Evolutionary conservation across 2,329 filamentous ascomycete species (phyloP).

Genomic region (Colletotrichum salicis): DNA sequence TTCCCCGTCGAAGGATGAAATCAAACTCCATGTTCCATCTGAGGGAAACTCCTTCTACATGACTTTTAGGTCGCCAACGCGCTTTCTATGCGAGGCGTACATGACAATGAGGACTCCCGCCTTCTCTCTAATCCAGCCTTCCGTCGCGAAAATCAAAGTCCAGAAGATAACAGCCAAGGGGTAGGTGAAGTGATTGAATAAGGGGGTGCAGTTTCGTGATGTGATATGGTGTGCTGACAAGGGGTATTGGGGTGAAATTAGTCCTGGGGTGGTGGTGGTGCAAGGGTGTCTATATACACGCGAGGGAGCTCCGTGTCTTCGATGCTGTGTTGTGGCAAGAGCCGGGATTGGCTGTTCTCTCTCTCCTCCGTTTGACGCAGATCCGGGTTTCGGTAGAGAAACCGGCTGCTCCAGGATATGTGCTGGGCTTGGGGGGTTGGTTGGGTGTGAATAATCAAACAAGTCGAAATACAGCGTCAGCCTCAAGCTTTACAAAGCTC

Average conservation of each 20-base stretch:
- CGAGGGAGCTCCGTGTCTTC: slow-evolving; percentile 29
- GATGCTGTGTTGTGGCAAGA: slow-evolving; percentile 36
- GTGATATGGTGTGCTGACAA: slow-evolving; percentile 27
- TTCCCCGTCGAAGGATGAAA: slow-evolving; percentile 31
- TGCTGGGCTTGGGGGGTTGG: slow-evolving; percentile 25
- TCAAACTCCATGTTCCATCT: slow-evolving; percentile 33
- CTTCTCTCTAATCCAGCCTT: slow-evolving; percentile 37
- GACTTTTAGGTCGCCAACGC: slow-evolving; percentile 37
- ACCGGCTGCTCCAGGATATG: slow-evolving; percentile 33
- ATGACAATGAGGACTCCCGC: slow-evolving; percentile 36
- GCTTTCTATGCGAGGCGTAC: slow-evolving; percentile 37
- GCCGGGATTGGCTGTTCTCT: slow-evolving; percentile 32
- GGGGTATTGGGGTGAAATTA: slow-evolving; percentile 37
- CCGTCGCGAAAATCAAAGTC: slow-evolving; percentile 35
- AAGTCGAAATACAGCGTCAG: slow-evolving; percentile 20
- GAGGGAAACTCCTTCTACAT: slow-evolving; percentile 39
- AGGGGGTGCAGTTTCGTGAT: slow-evolving; percentile 29
- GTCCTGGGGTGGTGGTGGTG: slow-evolving; percentile 30
- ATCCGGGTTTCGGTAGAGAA: slow-evolving; percentile 28
- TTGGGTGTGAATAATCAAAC: slow-evolving; percentile 32
- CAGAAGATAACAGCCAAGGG: slow-evolving; percentile 37
- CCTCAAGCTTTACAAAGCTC: slow-evolving; percentile 29
- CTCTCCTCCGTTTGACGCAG: slow-evolving; percentile 35
- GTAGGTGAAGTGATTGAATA: slow-evolving; percentile 5
- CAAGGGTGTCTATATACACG: slow-evolving; percentile 37